A percentile compares a stretch with the other conserved stretches of the same genome.
phyloP scores from a whole-genome alignment of 75 land plant species.

The Sequoiadendron giganteum region DNA sequence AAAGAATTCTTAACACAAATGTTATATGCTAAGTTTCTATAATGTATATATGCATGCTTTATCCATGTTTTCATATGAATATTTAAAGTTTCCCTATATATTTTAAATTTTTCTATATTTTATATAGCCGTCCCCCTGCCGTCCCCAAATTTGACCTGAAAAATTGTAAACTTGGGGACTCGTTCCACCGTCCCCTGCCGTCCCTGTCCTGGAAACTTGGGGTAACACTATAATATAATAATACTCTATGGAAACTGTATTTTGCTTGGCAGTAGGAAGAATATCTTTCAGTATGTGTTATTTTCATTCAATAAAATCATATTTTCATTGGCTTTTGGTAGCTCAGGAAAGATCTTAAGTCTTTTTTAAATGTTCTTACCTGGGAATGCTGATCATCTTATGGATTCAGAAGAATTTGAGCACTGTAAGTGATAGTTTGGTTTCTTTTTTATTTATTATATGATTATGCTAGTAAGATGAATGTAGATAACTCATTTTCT shows the following conservation, averaged over 20 bases:
- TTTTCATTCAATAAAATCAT: background rate
- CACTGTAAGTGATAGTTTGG: background rate
- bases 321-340: background rate
- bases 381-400: background rate
- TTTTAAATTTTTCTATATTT: too few species aligned
- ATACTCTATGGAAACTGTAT: background rate
- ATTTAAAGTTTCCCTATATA: too few species aligned
- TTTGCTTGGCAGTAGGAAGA: background rate
- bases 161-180: too few species aligned
- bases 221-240: too few species aligned
- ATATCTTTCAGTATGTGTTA: background rate
- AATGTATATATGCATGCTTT: too few species aligned
- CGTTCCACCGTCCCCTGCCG: too few species aligned
- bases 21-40: too few species aligned
- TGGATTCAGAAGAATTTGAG: background rate
- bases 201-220: too few species aligned
- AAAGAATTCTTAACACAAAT: too few species aligned
- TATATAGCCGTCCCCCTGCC: too few species aligned
- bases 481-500: background rate
- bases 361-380: background rate
- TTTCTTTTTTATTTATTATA: background rate
- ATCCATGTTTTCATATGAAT: too few species aligned
- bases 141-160: too few species aligned
- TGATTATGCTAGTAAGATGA: background rate
- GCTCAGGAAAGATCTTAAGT: background rate